Evolutionary conservation across 2,329 filamentous ascomycete species (phyloP), one percentile per base, ranked within the genome.

Genomic region (Nemania serpens): DNA sequence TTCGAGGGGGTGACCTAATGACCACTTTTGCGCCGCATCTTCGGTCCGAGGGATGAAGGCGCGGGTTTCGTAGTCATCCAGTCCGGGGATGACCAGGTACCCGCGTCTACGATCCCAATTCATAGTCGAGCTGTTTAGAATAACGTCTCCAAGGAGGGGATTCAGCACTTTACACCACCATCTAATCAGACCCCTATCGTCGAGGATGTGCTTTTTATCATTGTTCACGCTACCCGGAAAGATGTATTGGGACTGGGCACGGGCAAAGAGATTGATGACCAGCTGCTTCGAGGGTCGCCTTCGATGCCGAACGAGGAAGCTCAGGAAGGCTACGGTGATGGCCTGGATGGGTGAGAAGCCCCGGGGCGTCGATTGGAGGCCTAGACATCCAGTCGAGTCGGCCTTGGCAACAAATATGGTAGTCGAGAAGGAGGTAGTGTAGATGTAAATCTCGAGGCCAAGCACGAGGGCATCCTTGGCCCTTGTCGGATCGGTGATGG

Each of bases 361-460:
- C 67, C 79, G 84, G 15, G 88, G 84, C 0, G 91, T 79, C 17
- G 84, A 78, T 37, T 93, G 79, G 1, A 89, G 80, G 66, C 88
- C 81, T 10, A 97, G 78, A 73, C 92, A 96, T 22, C 96, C 95
- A 0, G 94, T 97, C 10, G 95, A 97, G 77, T 99, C 95, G 50
- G 95, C 95, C 76, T 99, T 99, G 65, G 93, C 94, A 22, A 99
- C 89, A 74, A 99, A 99, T 55, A 98, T 84, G 3, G 91, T 97
- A 1, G 90, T 96, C 22, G 92, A 84, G 68, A 85, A 84, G 47
- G 85, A 84, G 0, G 93, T 97, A 0, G 88, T 90, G 76, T 96
- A 99, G 62, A 99, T 84, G 69, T 95, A 83, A 53, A 97, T 82
- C 74, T 99, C 95, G 64, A 99, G 83, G 15, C 90, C 94, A 60